Base-by-base conservation (phyloP, 2,329 filamentous ascomycete species). In the Lojkania enalia region DNA sequence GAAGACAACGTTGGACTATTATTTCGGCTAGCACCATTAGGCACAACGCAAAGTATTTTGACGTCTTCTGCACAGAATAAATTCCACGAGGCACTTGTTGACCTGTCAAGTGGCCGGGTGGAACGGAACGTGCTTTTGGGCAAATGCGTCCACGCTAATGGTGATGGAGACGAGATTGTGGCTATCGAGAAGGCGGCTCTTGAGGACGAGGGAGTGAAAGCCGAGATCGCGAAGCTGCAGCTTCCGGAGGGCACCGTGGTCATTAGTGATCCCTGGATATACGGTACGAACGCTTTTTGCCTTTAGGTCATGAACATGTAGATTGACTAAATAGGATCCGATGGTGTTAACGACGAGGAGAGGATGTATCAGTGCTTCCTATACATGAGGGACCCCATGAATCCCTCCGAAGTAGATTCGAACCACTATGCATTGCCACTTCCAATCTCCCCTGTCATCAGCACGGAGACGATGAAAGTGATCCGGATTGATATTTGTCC, bases 381-480 rank as follows among this genome's bases (percentile, higher is more conserved):
- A 42, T 87, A 87, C 67, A 76, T 86, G 67, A 74, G 82, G 16
- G 83, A 85, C 52, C 82, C 83, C 2, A 69, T 73, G 20, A 84
- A 87, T 58, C 57, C 79, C 0, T 61, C 70, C 5, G 80, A 86
- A 56, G 66, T 70, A n/a, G 84, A 88, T 58, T 80, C 79, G 31
- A 86, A 85, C 58, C 83, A 87, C 62, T 87, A 87, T 58, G 81
- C 85, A 0, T 78, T 86, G 53, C 85, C 85, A 1, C 71, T 87
- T 2, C 75, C 79, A n/a, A 82, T 86, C 49, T 85, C 82, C 1
- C 84, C 85, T 0, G 84, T 88, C 15, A 73, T 90, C 31, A 82
- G 83, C 59, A 79, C 78, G 0, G 76, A 77, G 30, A 82, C 76
- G 1, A 79, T 81, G 70, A 81, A 84, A 58, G 77, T 90, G 27